Base-by-base conservation (phyloP, 331 rosid genomes). In the Malus hybrid region DNA sequence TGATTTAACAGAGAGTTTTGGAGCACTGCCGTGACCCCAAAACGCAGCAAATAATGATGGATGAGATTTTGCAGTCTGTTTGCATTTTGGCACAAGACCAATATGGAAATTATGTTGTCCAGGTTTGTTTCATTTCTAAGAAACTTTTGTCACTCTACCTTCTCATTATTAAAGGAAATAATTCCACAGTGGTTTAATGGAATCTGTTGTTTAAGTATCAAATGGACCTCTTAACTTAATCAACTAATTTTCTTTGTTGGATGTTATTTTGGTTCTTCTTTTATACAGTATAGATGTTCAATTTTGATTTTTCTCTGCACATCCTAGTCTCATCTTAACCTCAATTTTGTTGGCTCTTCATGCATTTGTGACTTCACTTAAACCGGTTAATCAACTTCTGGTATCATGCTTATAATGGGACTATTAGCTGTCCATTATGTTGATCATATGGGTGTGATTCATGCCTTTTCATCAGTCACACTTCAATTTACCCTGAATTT, bases 81-180 rank as follows among this genome's bases (percentile, higher is more conserved):
- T 85, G 89, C 79, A 69, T 79, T 77, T 65, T 85, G 76, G 87
- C 89, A 61, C 89, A 85, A 77, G 89, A 85, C 75, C 89, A 85
- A 67, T 85, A 85, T 77, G 89, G 89, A 70, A 85, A 85, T 55
- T 85, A 85, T 77, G 89, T 85, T 74, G 87, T 83, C 34, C 89
- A 85, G 89, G 89, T 85, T 77, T 74, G 86, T 80, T 11, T 22
- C 56, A 39, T 42, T 44, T 33, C 28, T 71, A 33, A 5, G 46
- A 70, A 48, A 31, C 44, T 52, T 36, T 16, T 27, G 3, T 57
- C 32, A 4, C 34, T 56, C 19, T 56, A 76, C 24, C 19, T 39
- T 67, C 44, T 54, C 6, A 18, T 27, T 54, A 4, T 22, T 29
- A 19, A 19, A 10, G 19, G 18, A 16, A 72, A 36, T 60, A 72